Evolutionary conservation across 2,329 filamentous ascomycete genomes (phyloP), one percentile per base, ranked within the genome.

Genomic region (Aureobasidium sp.): DNA sequence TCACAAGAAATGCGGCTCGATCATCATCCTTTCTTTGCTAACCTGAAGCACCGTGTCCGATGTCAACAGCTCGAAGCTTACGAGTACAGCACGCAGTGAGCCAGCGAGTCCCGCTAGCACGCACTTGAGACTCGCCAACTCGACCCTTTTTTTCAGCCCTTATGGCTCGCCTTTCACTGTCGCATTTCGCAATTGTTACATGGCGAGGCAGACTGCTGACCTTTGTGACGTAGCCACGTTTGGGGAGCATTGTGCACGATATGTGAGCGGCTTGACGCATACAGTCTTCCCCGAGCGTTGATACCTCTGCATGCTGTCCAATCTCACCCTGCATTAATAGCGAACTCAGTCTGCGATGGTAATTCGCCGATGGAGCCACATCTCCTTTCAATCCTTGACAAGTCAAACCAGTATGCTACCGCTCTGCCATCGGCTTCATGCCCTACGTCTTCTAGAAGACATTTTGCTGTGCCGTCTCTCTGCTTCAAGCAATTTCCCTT

Each of bases 331-430:
- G 54, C 54, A 58, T 58, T 25, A 48, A 30, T 29, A 44, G 14
- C 41, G 42, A 34, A 58, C n/a, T n/a, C 21, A 27, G 13, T 48
- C 34, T 47, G 13, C 42, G 54, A 47, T 58, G 42, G 30, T 48
- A 58, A 58, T 58, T 47, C 54, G 42, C 54, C 54, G 54, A 58
- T 58, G 37, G 32, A 47, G 54, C 53, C 53, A 58, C 54, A 47
- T 8, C 25, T 39, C 21, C 13, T 47, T 34, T 29, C 42, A 29
- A 30, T 48, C 42, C 42, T 29, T 58, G 54, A 48, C 30, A 21
- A 21, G 21, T 21, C 21, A 21, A 21, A 21, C 30, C 25, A 37
- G 14, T 5, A 7, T 45, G 42, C 54, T 58, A 34, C 54, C 54
- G 42, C 54, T 37, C 54, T 58, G 25, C 32, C 29, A 41, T 36